phyloP scores from a whole-genome alignment of 2,329 filamentous ascomycete species.

The Whalleya microplaca region DNA sequence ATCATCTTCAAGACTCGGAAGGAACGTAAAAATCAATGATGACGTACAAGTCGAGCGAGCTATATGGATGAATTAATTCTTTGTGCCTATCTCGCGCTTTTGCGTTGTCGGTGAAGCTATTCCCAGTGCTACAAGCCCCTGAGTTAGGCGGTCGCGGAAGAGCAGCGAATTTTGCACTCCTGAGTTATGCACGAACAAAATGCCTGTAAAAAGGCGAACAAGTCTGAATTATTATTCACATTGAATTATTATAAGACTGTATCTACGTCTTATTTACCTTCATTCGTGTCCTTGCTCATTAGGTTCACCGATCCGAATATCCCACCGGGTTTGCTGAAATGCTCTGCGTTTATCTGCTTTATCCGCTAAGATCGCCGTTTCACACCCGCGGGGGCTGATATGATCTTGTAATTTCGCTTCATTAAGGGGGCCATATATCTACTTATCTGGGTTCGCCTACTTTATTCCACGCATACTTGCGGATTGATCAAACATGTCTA shows the following conservation, averaged over 20 bases:
- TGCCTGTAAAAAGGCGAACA: neutral
- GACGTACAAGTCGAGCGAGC: neutral
- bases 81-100: neutral
- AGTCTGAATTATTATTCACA: neutral
- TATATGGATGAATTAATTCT: neutral
- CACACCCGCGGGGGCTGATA: neutral
- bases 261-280: neutral
- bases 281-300: neutral
- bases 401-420: conserved; percentile 9
- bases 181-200: neutral
- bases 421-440: conserved; percentile 2
- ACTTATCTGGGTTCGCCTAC: neutral
- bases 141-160: neutral
- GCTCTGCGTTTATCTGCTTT: neutral
- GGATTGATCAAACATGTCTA: neutral
- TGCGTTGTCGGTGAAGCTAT: neutral
- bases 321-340: neutral
- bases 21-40: neutral
- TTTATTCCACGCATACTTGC: neutral
- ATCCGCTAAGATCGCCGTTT: neutral
- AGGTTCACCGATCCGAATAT: neutral
- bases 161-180: neutral
- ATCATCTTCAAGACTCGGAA: neutral
- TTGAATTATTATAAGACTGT: too few species aligned
- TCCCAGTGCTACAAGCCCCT: neutral